Evolutionary conservation across 257 asterid species (phyloP), one percentile per base, ranked within the genome.

Genomic region (Petunia axillaris): DNA sequence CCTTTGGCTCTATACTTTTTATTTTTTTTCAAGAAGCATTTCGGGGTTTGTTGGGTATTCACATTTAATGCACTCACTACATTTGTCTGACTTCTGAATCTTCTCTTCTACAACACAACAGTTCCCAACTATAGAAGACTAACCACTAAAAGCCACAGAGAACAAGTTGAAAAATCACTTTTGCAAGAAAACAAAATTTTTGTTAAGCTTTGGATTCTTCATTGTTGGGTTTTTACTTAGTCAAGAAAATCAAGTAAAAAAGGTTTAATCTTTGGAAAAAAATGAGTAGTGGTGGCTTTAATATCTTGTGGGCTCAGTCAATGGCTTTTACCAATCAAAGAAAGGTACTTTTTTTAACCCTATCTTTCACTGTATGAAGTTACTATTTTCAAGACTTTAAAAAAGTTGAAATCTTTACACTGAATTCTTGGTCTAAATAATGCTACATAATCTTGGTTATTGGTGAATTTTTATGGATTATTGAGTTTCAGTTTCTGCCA

Each of bases 151-250:
- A 60, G 82, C 79, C 81, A 84, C 75, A 82, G 36, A 40, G 55
- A 76, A 67, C 63, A 70, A 75, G 79, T 78, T n/a, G 11, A 59
- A 44, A 40, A 66, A 50, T 25, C 25, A 25, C 76, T 70, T 35
- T 75, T 71, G 41, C 8, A 65, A 2, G 2, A 55, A 41, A 48
- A 67, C 1, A 41, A 74, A 44, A 65, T n/a, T 50, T 37, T 71
- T 3, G 8, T 5, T 40, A 75, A 82, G 85, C 95, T 83, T 91
- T 84, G 96, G 92, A 91, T 89, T 89, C 97, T 88, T 83, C 84
- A 64, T 81, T 76, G 62, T 83, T 14, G 62, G 60, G 60, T 35
- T 48, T 25, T 35, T 4, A 35, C 44, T 1, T 4, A 81, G 54
- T 79, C 89, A 79, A 83, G 78, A 82, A 81, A 89, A 83, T 85